Percentiles rank a stretch among this genome's conserved stretches.
Conservation (phyloP, 805 yeast genomes). For the Wickerhamiella kazuoi region DNA sequence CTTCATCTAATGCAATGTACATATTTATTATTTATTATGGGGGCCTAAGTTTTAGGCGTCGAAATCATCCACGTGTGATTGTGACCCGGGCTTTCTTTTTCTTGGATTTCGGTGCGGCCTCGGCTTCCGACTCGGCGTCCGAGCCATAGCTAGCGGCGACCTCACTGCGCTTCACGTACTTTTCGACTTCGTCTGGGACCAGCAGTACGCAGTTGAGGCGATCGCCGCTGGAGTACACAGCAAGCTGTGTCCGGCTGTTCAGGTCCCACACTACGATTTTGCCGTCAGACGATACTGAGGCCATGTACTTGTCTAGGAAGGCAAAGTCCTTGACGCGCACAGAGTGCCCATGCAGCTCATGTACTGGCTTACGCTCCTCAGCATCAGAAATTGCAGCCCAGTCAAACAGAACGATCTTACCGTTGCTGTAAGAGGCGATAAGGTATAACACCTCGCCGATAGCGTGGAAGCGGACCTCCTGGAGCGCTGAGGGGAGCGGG, state of each 20-base stretch:
- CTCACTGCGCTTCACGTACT: constrained; percentile 36
- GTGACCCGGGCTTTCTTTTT: constrained; percentile 16
- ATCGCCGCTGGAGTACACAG: constrained; percentile 81
- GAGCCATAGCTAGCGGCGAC: constrained; percentile 66
- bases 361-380: constrained; percentile 19
- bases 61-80: constrained; percentile 4
- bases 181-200: constrained; percentile 58
- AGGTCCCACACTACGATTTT: constrained; percentile 82
- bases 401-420: constrained; percentile 43
- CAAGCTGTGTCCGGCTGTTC: constrained; percentile 52
- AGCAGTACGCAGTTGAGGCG: constrained; percentile 72
- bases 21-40: constrained; percentile 1
- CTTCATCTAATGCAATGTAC: not conserved
- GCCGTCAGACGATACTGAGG: constrained; percentile 86
- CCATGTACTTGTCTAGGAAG: constrained; percentile 34
- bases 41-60: not conserved
- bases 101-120: constrained; percentile 10
- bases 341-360: constrained; percentile 61
- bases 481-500: constrained; percentile 34
- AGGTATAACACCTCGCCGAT: constrained; percentile 37
- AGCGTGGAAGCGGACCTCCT: constrained; percentile 41
- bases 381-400: not conserved
- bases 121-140: constrained; percentile 27
- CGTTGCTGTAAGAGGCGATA: constrained; percentile 54
- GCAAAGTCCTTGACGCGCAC: constrained; percentile 69